phyloP scores from a whole-genome alignment of 805 yeast genomes.

The Blastobotrys americana region DNA sequence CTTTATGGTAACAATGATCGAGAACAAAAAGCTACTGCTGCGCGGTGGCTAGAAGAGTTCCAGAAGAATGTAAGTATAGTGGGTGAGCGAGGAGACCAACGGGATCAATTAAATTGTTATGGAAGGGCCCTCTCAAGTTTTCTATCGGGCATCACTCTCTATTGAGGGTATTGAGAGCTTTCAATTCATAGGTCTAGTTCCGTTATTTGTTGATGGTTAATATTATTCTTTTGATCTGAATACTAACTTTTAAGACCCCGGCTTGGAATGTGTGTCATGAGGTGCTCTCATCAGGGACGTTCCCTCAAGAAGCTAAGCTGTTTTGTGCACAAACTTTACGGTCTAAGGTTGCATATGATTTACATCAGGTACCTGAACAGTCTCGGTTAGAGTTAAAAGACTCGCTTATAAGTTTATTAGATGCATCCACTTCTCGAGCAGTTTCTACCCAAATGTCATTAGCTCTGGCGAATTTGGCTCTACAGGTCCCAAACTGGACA shows the following conservation, averaged over 20 bases:
- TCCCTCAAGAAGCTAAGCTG: conserved; percentile 53
- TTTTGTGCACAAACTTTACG: conserved; percentile 90
- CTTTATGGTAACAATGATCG: conserved; percentile 41
- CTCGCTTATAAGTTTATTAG: conserved; percentile 53
- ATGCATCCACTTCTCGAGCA: conserved; percentile 41
- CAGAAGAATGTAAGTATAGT: conserved; percentile 48
- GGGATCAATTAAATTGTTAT: too few relatives aligned
- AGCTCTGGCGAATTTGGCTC: conserved; percentile 71
- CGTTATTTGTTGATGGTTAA: too few relatives aligned
- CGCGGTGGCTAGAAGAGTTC: conserved; percentile 62
- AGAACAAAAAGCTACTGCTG: conserved; percentile 38
- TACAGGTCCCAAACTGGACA: conserved; percentile 70
- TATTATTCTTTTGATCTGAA: background rate
- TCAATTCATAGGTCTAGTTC: too few relatives aligned
- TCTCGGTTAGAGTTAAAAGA: conserved; percentile 57
- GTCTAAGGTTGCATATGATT: conserved; percentile 70
- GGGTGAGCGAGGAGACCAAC: too few relatives aligned
- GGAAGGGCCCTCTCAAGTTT: too few relatives aligned
- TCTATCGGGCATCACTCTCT: too few relatives aligned
- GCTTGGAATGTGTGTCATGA: conserved; percentile 73
- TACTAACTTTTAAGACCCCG: conserved; percentile 22
- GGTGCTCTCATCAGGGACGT: conserved; percentile 35
- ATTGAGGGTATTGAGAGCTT: too few relatives aligned
- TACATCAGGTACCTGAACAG: conserved; percentile 62
- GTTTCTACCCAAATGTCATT: conserved; percentile 80